Percentiles rank a stretch among this genome's conserved stretches.
Evolutionary conservation across 2,329 filamentous ascomycete species (phyloP).

Genomic region (Nothophoma quercina): DNA sequence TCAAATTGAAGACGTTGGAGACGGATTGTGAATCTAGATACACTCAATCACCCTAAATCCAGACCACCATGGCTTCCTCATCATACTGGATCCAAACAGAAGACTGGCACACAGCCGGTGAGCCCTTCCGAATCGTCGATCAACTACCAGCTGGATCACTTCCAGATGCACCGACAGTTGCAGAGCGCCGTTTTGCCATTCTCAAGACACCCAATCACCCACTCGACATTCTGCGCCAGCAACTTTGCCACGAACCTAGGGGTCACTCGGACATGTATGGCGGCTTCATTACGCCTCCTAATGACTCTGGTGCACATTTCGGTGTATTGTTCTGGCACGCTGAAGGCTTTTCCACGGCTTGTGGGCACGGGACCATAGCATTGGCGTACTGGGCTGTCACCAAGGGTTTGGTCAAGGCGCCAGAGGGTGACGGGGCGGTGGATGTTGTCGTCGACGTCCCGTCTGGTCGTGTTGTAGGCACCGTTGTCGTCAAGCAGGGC

Average conservation of each 20-base stretch:
- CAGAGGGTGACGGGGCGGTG: background rate
- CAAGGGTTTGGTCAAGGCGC: conserved; percentile 6
- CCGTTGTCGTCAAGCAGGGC: background rate
- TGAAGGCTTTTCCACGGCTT: conserved; percentile 60
- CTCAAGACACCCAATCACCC: conserved; percentile 8
- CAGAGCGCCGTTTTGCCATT: conserved; percentile 9
- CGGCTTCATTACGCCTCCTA: conserved; percentile 50
- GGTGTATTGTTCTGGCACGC: conserved; percentile 59
- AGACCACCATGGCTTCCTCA: background rate
- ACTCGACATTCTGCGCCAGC: conserved; percentile 7
- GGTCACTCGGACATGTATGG: conserved; percentile 63
- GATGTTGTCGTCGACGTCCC: conserved; percentile 21
- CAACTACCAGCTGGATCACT: conserved; percentile 2
- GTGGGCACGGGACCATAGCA: conserved; percentile 61
- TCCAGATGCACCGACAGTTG: conserved; percentile 7
- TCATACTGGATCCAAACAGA: conserved; percentile 19
- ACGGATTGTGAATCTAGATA: no score
- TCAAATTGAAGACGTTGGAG: no score
- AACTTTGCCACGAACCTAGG: conserved; percentile 52
- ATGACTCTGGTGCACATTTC: conserved; percentile 59
- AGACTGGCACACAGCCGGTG: conserved; percentile 21
- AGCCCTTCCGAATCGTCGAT: conserved; percentile 19
- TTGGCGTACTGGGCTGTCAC: conserved; percentile 43
- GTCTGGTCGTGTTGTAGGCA: conserved; percentile 14
- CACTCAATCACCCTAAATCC: background rate